Conservation (phyloP, 2,329 filamentous ascomycete genomes). For the Calonectria multiphialidica region DNA sequence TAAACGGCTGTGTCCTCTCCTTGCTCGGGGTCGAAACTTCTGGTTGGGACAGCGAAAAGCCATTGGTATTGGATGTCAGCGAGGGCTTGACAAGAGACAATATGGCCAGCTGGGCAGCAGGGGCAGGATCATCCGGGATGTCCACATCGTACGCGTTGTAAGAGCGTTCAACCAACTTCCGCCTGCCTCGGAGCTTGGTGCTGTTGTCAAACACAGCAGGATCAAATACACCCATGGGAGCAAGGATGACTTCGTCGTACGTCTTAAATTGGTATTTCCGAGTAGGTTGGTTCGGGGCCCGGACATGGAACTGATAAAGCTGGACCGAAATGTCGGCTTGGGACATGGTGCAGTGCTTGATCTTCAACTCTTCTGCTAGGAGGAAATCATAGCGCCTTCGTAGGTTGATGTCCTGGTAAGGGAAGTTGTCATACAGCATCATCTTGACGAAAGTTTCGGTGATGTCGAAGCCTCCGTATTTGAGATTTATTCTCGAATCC, state of each 20-base stretch:
- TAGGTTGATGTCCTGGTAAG: slow-evolving; percentile 94
- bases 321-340: slow-evolving; percentile 92
- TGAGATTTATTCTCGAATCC: slow-evolving; percentile 94
- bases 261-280: slow-evolving; percentile 96
- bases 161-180: slow-evolving; percentile 86
- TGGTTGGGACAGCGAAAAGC: slow-evolving; percentile 55
- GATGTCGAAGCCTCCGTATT: slow-evolving; percentile 92
- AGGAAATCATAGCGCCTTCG: slow-evolving; percentile 91
- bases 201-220: slow-evolving; percentile 88
- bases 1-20: slow-evolving; percentile 75
- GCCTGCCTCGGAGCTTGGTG: slow-evolving; percentile 81
- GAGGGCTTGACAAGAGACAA: slow-evolving; percentile 72
- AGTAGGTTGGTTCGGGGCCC: slow-evolving; percentile 88
- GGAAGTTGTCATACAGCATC: slow-evolving; percentile 97
- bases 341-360: slow-evolving; percentile 90
- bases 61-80: slow-evolving; percentile 59
- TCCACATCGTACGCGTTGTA: slow-evolving; percentile 95
- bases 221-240: slow-evolving; percentile 94
- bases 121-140: slow-evolving; percentile 87
- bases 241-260: slow-evolving; percentile 95
- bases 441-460: slow-evolving; percentile 97
- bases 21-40: slow-evolving; percentile 72
- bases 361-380: slow-evolving; percentile 94
- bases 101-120: slow-evolving; percentile 82
- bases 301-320: slow-evolving; percentile 89